Conservation (phyloP, 2,329 filamentous ascomycete species). For the Colletotrichum salicis region DNA sequence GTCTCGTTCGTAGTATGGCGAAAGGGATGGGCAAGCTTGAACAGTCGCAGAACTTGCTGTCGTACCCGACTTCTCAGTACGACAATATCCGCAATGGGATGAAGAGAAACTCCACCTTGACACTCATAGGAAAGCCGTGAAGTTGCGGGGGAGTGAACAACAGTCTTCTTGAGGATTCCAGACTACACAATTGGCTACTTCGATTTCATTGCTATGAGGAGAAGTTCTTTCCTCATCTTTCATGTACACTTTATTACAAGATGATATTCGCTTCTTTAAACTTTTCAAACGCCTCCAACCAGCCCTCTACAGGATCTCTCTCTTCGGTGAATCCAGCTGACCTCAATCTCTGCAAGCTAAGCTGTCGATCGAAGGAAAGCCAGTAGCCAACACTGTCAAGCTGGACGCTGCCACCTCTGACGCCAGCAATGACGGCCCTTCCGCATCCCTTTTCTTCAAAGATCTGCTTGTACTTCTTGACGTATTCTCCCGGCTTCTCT, state of each 20-base stretch:
- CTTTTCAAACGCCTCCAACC: constrained; percentile 54
- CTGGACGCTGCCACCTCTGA: constrained; percentile 50
- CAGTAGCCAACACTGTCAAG: constrained; percentile 57
- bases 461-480: constrained; percentile 42
- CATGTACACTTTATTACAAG: background rate
- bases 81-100: constrained; percentile 24
- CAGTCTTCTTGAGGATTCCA: no score
- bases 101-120: background rate
- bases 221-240: no score
- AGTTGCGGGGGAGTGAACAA: no score
- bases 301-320: constrained; percentile 49
- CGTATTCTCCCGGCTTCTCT: constrained; percentile 44
- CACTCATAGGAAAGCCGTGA: background rate
- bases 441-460: constrained; percentile 42
- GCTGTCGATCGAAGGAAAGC: constrained; percentile 59
- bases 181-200: no score
- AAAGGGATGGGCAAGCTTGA: constrained; percentile 15
- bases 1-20: constrained; percentile 21
- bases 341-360: constrained; percentile 53
- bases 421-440: constrained; percentile 45
- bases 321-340: constrained; percentile 52
- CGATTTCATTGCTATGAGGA: no score
- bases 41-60: constrained; percentile 14
- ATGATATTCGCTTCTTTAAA: constrained; percentile 55
- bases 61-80: constrained; percentile 22